Base-by-base conservation (phyloP, 441 rosid genomes). In the Viola pubescens region DNA sequence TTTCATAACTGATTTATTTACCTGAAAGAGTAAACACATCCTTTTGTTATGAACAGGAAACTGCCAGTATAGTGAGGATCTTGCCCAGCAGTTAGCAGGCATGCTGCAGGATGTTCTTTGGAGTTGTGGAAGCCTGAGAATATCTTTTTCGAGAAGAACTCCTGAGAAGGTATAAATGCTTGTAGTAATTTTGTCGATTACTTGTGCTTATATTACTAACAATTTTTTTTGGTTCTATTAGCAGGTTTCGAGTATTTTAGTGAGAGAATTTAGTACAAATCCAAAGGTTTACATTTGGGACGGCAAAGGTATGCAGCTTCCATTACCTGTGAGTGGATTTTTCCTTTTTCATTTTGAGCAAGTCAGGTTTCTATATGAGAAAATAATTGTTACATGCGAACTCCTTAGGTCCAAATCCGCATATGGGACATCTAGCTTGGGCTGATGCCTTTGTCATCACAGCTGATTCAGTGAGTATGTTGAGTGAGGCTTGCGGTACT, bases 401-500 rank as follows among this genome's bases (percentile, higher is more conserved):
- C n/a, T 64, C 57, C 41, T 57, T 77, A 92, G 97, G 85, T 62
- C 78, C 83, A 70, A 81, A 87, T 80, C 96, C 96, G 3, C 87
- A 89, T 58, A 73, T 84, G 90, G 98, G 97, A 34, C 86, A 89
- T 75, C 78, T 87, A 70, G 97, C 96, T 63, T 84, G 88, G 92
- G 98, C 88, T 3, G 97, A 89, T 84, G 90, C 97, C 57, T 92
- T 92, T 77, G 80, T 92, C 56, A 75, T 89, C 60, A 84, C 96
- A n/a, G 96, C 97, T 58, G 98, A 89, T 79, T 92, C 98, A 44
- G 91, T 89, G 63, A 89, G 97, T 70, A 75, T 87, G 80, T 70
- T 92, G 70, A 92, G 98, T 13, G 98, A 92, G 77, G 98, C 85
- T 58, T 86, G 97, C 81, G 86, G 89, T 71, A 92, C 96, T 0